Evolutionary conservation across 345 rosid species (phyloP).

Genomic region (Erucastrum elatum): DNA sequence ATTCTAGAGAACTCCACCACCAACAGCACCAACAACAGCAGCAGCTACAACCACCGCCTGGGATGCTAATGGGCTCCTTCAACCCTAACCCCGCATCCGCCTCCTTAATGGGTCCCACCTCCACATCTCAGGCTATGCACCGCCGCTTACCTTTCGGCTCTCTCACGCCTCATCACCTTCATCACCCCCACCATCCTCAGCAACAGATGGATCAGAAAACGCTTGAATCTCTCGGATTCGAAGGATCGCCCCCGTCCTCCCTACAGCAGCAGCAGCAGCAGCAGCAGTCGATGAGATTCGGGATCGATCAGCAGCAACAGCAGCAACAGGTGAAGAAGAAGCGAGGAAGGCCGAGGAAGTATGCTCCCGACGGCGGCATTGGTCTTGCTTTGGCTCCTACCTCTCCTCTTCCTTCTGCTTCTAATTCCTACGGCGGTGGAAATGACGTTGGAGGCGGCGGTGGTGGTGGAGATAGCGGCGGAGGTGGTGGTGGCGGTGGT

Average conservation of each 20-base stretch:
- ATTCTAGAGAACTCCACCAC: conserved; percentile 53
- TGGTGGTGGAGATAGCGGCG: conserved; percentile 32
- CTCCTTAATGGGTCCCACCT: conserved; percentile 36
- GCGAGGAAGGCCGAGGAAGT: conserved; percentile 91
- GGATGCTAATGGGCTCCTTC: conserved; percentile 46
- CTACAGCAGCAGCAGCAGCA: background rate
- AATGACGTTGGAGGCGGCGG: conserved; percentile 27
- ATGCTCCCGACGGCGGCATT: conserved; percentile 78
- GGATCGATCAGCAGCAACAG: conserved; percentile 33
- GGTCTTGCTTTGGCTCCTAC: conserved; percentile 77
- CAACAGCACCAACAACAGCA: conserved; percentile 23
- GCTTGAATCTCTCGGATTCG: conserved; percentile 53
- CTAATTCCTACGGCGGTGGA: conserved; percentile 39
- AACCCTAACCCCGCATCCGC: conserved; percentile 21
- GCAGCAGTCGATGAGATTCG: conserved; percentile 38
- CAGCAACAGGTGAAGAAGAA: conserved; percentile 62
- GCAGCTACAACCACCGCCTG: conserved; percentile 29
- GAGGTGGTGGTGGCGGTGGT: conserved; percentile 28
- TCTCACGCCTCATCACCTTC: conserved; percentile 24
- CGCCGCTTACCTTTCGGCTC: conserved; percentile 27
- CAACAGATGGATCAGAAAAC: conserved; percentile 41
- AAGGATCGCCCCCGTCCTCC: conserved; percentile 66
- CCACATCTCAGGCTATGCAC: conserved; percentile 35
- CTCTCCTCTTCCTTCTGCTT: conserved; percentile 55
- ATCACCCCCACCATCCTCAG: conserved; percentile 23